Conservation (phyloP, 169 alveolate genomes). For the Cryptosporidium muris region DNA sequence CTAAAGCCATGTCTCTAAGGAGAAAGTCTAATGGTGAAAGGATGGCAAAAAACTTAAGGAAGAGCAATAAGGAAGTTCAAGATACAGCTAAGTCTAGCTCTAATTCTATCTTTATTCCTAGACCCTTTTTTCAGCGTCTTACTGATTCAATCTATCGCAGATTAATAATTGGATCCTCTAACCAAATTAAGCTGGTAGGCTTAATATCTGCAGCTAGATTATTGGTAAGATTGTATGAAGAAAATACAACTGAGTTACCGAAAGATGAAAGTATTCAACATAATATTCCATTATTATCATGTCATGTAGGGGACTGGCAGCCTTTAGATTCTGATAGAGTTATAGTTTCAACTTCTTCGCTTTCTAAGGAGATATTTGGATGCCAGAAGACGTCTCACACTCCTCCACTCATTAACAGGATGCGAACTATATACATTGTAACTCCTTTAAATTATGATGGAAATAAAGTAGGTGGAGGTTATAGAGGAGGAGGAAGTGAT, state of each 20-base stretch:
- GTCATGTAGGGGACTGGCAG: constrained; percentile 70
- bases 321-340: constrained; percentile 46
- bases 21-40: background rate
- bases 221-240: constrained; percentile 25
- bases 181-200: constrained; percentile 63
- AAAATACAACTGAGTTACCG: constrained; percentile 39
- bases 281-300: constrained; percentile 24
- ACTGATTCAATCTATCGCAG: constrained; percentile 43
- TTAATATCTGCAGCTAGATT: constrained; percentile 58
- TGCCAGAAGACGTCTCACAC: constrained; percentile 17
- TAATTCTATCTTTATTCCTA: constrained; percentile 17
- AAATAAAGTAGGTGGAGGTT: constrained; percentile 65
- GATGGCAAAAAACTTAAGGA: constrained; percentile 5
- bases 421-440: constrained; percentile 31
- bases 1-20: constrained; percentile 15
- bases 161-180: constrained; percentile 41
- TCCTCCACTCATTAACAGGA: constrained; percentile 47
- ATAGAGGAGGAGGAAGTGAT: constrained; percentile 63
- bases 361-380: constrained; percentile 11
- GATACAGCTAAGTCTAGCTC: background rate
- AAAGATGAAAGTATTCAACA: constrained; percentile 19
- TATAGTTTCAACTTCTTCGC: constrained; percentile 7
- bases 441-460: constrained; percentile 69
- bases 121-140: constrained; percentile 33
- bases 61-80: background rate